phyloP scores from a whole-genome alignment of 2,329 filamentous ascomycete species.

The Alternaria gansuensis region DNA sequence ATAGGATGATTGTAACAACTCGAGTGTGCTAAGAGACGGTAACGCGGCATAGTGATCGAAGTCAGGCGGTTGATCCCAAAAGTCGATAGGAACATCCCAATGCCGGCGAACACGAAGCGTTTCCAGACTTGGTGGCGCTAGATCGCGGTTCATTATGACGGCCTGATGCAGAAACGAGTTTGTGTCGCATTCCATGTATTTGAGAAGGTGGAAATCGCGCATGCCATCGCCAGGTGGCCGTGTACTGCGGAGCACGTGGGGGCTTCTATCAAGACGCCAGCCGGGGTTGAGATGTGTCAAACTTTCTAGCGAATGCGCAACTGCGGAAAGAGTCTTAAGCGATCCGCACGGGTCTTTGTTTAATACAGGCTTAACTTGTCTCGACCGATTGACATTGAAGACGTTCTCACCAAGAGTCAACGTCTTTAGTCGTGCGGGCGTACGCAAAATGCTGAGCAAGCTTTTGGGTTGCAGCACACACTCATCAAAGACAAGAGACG shows the following conservation, averaged over 20 bases:
- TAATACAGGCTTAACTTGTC: slow-evolving; percentile 26
- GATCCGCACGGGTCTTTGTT: slow-evolving; percentile 28
- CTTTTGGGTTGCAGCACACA: slow-evolving; percentile 42
- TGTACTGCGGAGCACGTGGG: slow-evolving; percentile 28
- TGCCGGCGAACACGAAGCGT: slow-evolving; percentile 41
- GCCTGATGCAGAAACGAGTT: slow-evolving; percentile 44
- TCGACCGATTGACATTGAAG: slow-evolving; percentile 33
- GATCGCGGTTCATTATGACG: slow-evolving; percentile 36
- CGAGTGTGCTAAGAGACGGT: slow-evolving; percentile 39
- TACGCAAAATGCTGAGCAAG: slow-evolving; percentile 38
- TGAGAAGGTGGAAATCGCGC: slow-evolving; percentile 45
- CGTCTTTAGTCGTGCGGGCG: slow-evolving; percentile 41
- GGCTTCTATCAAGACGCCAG: slow-evolving; percentile 27
- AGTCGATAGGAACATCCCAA: slow-evolving; percentile 30
- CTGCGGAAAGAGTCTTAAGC: slow-evolving; percentile 37
- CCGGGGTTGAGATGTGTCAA: slow-evolving; percentile 42
- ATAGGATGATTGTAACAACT: slow-evolving; percentile 39
- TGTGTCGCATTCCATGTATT: slow-evolving; percentile 41
- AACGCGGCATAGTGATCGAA: slow-evolving; percentile 38
- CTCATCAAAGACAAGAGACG: slow-evolving; percentile 48
- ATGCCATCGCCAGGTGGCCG: slow-evolving; percentile 38
- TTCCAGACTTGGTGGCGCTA: slow-evolving; percentile 43
- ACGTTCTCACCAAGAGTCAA: slow-evolving; percentile 50
- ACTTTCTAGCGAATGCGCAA: slow-evolving; percentile 46
- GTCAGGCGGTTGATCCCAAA: slow-evolving; percentile 43